Percentiles rank a stretch among this genome's conserved stretches.
These are phyloP conservation scores for Talaromyces rugulosus DNA, from an alignment of 2,329 filamentous ascomycete species.

Conservation along the genomic window DNA sequence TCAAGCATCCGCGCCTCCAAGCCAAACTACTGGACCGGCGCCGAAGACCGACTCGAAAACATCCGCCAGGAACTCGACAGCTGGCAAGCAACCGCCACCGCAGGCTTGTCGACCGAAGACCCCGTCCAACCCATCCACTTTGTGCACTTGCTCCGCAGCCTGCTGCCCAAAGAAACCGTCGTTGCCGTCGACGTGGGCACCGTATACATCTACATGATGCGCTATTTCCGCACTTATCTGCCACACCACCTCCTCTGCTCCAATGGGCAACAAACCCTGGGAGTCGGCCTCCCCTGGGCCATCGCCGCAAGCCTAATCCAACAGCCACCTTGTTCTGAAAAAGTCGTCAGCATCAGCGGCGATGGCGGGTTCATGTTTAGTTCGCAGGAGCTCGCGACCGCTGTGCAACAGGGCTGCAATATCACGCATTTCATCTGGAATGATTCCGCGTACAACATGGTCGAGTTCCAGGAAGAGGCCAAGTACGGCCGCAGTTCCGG, in stretches of 20 bases:
- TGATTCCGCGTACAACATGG: constrained; percentile 12
- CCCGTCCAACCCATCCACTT: constrained; percentile 10
- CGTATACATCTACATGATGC: constrained; percentile 13
- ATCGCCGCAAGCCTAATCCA: constrained; percentile 10
- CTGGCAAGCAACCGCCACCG: constrained; percentile 8
- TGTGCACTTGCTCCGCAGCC: constrained; percentile 7
- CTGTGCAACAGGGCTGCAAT: constrained; percentile 10
- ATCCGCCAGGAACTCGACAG: constrained; percentile 10
- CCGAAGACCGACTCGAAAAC: constrained; percentile 4
- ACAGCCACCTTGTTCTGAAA: constrained; percentile 6
- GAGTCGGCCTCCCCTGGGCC: constrained; percentile 10
- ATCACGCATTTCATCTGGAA: constrained; percentile 15
- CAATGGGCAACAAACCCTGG: constrained; percentile 11
- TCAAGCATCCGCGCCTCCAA: constrained; percentile 7
- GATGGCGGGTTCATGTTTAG: constrained; percentile 13
- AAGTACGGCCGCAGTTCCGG: constrained; percentile 12
- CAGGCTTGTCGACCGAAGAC: background rate
- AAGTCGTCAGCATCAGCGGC: constrained; percentile 12
- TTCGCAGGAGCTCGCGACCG: constrained; percentile 9
- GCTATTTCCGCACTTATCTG: constrained; percentile 11
- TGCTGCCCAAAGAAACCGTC: constrained; percentile 7
- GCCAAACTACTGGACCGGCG: constrained; percentile 9
- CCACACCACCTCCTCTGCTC: constrained; percentile 12
- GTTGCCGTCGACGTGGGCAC: constrained; percentile 12
- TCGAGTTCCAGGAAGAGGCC: constrained; percentile 13